A percentile compares a stretch with the other conserved stretches of the same genome.
phyloP scores from a whole-genome alignment of 1,284 basidiomycete species.

The Pholiota adiposa region DNA sequence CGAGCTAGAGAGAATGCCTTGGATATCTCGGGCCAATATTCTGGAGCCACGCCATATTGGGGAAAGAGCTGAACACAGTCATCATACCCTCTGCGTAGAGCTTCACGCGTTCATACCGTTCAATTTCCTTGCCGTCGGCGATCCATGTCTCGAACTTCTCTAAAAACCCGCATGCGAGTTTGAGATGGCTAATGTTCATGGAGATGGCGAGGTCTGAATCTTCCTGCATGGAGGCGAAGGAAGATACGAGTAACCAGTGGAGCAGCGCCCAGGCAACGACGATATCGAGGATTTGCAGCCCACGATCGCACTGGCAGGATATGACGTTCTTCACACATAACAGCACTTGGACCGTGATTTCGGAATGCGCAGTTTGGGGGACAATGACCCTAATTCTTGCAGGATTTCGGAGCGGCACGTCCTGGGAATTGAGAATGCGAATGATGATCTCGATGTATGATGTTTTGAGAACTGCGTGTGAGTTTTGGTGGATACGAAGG shows the following conservation, averaged over 20 bases:
- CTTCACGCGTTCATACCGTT: slow-evolving; percentile 28
- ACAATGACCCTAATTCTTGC: slow-evolving; percentile 25
- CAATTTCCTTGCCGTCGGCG: slow-evolving; percentile 21
- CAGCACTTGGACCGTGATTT: slow-evolving; percentile 28
- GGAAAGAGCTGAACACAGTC: slow-evolving; percentile 25
- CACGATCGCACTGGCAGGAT: slow-evolving; percentile 20
- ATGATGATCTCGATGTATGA: slow-evolving; percentile 31
- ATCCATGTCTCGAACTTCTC: slow-evolving; percentile 28
- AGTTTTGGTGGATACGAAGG: slow-evolving; percentile 29
- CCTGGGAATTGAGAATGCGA: slow-evolving; percentile 33
- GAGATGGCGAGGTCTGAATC: slow-evolving; percentile 7
- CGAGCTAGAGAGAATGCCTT: slow-evolving; percentile 21
- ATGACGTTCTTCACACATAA: slow-evolving; percentile 30
- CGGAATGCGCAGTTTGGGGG: slow-evolving; percentile 14
- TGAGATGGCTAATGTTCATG: slow-evolving; percentile 19
- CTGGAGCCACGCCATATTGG: slow-evolving; percentile 17
- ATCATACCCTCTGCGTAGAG: slow-evolving; percentile 33
- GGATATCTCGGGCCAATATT: slow-evolving; percentile 22
- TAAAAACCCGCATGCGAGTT: slow-evolving; percentile 23
- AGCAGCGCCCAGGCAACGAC: slow-evolving; percentile 31
- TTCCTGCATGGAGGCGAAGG: slow-evolving; percentile 16
- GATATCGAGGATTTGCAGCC: slow-evolving; percentile 26
- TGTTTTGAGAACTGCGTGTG: slow-evolving; percentile 24
- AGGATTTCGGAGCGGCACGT: slow-evolving; percentile 30
- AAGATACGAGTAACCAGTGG: slow-evolving; percentile 24